A percentile compares a stretch with the other conserved stretches of the same genome.
Conservation (phyloP, 768 basidiomycete genomes). For the Agaricus blazei region DNA sequence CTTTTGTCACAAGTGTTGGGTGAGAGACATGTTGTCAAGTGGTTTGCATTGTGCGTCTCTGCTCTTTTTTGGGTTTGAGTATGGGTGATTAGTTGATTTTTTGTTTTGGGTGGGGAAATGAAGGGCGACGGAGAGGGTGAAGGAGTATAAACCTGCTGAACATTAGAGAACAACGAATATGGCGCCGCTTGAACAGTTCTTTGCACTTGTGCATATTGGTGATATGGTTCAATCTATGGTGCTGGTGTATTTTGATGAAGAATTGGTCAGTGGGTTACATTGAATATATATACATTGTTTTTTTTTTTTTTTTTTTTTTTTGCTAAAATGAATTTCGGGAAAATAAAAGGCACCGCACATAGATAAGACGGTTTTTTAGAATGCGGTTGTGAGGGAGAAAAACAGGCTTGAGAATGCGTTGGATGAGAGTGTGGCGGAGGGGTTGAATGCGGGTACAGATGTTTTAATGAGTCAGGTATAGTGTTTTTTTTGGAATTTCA, state of each 20-base stretch:
- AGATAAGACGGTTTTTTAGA: slow-evolving; percentile 90
- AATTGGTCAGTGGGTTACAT: slow-evolving; percentile 52
- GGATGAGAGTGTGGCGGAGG: slow-evolving; percentile 91
- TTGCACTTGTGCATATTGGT: slow-evolving; percentile 94
- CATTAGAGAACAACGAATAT: slow-evolving; percentile 78
- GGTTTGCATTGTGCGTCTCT: slow-evolving; percentile 65
- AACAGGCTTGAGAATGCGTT: slow-evolving; percentile 90
- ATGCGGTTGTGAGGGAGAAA: slow-evolving; percentile 91
- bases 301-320: too few species aligned
- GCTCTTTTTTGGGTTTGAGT: slow-evolving; percentile 13
- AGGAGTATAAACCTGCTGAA: slow-evolving; percentile 82
- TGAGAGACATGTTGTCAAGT: slow-evolving; percentile 73
- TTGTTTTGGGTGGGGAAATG: not conserved
- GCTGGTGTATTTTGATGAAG: slow-evolving; percentile 97
- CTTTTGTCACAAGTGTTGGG: slow-evolving; percentile 74
- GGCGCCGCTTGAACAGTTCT: slow-evolving; percentile 92
- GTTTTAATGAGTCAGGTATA: slow-evolving; percentile 89
- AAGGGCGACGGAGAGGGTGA: slow-evolving; percentile 90
- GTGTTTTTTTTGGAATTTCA: slow-evolving; percentile 5
- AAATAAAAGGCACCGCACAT: slow-evolving; percentile 69
- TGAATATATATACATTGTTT: not conserved
- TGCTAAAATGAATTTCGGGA: too few species aligned
- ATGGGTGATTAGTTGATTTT: not conserved
- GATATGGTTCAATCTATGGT: slow-evolving; percentile 98
- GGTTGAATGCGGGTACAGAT: slow-evolving; percentile 92